Evolutionary conservation across 306 rosid species (phyloP), one percentile per base, ranked within the genome.

Genomic region (Rosa chinensis): DNA sequence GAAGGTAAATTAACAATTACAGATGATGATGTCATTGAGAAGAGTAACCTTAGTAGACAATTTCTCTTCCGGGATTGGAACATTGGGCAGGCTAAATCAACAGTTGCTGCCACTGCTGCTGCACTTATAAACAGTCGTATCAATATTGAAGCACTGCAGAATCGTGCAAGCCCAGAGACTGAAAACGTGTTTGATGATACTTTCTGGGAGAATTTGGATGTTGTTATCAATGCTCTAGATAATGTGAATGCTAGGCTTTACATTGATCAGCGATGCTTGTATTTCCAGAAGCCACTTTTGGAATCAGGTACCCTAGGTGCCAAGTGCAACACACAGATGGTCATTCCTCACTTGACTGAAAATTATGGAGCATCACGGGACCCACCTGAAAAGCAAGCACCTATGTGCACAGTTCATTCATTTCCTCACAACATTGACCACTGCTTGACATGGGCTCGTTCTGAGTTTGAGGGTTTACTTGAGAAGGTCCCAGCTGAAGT

Each of bases 31-130:
- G 82, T 79, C 20, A 79, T 71, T 58, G 82, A 79, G 64, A 79
- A 79, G 72, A 79, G 82, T 37, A 79, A 79, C 59, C 82, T 79
- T 21, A 79, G 82, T 20, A 79, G 82, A 44, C 82, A 79, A 61
- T 79, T 79, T 72, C 77, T 79, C 62, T 79, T 79, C 77, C 71
- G 82, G 25, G 82, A 79, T 71, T 79, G 82, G 82, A 79, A 79
- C 66, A 79, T 79, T 71, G 82, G 82, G 40, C 77, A 79, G 71
- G 82, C 77, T 21, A 79, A 79, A 21, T 79, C 82, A 35, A 71
- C 77, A 12, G 82, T 79, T 28, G 82, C 82, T 47, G 82, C 82
- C 17, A 71, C 82, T 4, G 82, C 82, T 61, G 82, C 77, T 72
- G 71, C 77, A 0, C 43, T 32, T 50, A 79, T 79, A 44, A 79